phyloP scores from a whole-genome alignment of 768 basidiomycete species.

The Rhizopogon vinicolor region DNA sequence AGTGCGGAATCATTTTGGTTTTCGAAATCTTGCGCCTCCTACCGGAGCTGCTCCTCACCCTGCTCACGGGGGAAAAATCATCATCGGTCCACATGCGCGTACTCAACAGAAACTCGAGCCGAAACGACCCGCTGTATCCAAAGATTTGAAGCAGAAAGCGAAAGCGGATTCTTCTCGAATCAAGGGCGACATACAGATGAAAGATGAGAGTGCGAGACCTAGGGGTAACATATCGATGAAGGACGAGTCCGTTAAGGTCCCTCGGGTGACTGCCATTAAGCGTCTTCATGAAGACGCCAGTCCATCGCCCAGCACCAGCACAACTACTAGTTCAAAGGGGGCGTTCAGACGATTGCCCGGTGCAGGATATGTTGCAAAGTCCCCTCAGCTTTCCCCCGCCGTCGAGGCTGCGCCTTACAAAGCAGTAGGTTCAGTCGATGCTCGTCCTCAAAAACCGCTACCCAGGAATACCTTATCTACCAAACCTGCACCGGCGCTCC shows the following conservation, averaged over 20 bases:
- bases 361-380: constrained; percentile 42
- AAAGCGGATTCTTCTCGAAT: constrained; percentile 18
- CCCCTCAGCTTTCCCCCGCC: constrained; percentile 16
- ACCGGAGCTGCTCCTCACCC: constrained; percentile 9
- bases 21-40: constrained; percentile 17
- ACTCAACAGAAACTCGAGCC: constrained; percentile 23
- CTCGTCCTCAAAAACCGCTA: constrained; percentile 22
- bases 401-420: constrained; percentile 12
- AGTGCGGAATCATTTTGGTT: constrained; percentile 56
- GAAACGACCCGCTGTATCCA: constrained; percentile 43
- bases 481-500: constrained; percentile 27
- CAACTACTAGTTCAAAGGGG: constrained; percentile 12
- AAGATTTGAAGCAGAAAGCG: constrained; percentile 40
- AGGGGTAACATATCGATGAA: constrained; percentile 41
- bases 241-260: constrained; percentile 36
- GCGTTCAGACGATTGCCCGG: constrained; percentile 37
- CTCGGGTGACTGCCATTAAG: constrained; percentile 26
- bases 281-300: constrained; percentile 20
- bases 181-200: constrained; percentile 36
- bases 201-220: constrained; percentile 27
- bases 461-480: constrained; percentile 27
- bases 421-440: constrained; percentile 21
- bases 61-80: constrained; percentile 4
- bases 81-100: constrained; percentile 6
- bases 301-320: constrained; percentile 8